These are phyloP conservation scores for Pseudocercospora eumusae DNA, from an alignment of 2,329 filamentous ascomycete genomes.

Conservation along the genomic window DNA sequence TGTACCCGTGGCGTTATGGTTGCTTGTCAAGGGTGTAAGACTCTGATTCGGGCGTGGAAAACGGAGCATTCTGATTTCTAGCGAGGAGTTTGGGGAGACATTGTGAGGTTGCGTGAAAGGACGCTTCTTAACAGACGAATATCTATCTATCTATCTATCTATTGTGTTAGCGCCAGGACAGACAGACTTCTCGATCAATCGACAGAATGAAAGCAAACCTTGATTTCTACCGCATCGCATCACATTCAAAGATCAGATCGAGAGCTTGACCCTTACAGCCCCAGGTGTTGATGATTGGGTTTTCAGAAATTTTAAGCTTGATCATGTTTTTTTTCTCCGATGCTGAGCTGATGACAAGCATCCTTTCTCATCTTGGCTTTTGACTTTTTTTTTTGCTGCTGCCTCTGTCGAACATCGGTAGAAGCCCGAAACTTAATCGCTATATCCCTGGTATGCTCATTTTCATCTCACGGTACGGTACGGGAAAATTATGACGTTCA, in stretches of 20 bases:
- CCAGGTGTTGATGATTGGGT: background rate
- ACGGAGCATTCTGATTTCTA: constrained; percentile 3
- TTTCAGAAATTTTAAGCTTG: background rate
- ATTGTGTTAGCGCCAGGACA: background rate
- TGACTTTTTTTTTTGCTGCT: no score
- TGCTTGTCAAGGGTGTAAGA: constrained; percentile 77
- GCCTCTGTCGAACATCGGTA: background rate
- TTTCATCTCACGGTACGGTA: no score
- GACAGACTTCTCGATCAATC: constrained; percentile 1
- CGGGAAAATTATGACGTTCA: background rate
- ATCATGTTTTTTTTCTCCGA: background rate
- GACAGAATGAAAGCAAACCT: background rate
- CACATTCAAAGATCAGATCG: no score
- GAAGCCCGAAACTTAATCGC: background rate
- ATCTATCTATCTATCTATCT: constrained; percentile 1
- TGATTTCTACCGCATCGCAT: background rate
- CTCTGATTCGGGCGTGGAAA: constrained; percentile 44
- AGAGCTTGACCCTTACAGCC: background rate
- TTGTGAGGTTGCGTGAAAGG: background rate
- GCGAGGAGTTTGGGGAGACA: constrained; percentile 8
- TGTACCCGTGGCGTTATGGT: constrained; percentile 89
- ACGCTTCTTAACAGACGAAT: background rate
- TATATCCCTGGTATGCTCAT: background rate
- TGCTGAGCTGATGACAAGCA: background rate
- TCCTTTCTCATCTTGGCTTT: background rate